Base-by-base conservation (phyloP, 2,329 filamentous ascomycete genomes). In the Bertia moriformis region DNA sequence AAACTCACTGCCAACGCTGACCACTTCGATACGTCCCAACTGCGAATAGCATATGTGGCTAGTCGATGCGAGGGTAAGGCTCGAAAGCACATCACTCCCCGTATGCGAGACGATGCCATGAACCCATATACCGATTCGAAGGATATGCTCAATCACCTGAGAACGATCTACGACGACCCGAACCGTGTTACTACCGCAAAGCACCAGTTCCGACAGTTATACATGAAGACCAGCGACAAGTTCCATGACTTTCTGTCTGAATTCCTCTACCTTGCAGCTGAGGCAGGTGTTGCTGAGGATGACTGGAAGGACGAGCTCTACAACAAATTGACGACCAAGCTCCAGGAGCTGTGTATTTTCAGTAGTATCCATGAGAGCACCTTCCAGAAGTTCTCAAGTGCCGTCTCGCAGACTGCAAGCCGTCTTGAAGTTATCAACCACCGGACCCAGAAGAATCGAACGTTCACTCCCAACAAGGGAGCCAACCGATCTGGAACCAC, bases 1-100 rank as follows among this genome's bases (percentile, higher is more conserved):
- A 45, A 45, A 36, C 33, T 45, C 4, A 3, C 10, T 4, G 29
- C 35, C 3, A 45, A 45, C 24, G 32, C 40, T 7, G 40, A 45
- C 19, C 40, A 41, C 24, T 45, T 12, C 32, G 7, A 7, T 35
- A 12, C 32, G 10, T 15, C 32, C 15, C 10, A 14, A 37, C 41
- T 39, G 10, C 19, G 40, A 4, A 35, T 41, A 4, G 24, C 38
- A 3, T 45, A 43, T n/a, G 20, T 45, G 15, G 15, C 32, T 12
- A 35, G 32, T 17, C 32, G 15, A 7, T 14, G 12, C 7, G 15
- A 10, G 15, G 32, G 32, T 15, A 35, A 35, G 7, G 32, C 32
- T 7, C 10, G 10, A 7, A 10, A 12, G 10, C 32, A 35, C 10
- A 35, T 35, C 15, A 17, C 10, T 7, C 10, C 32, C 10, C 32